A percentile compares a stretch with the other conserved stretches of the same genome.
phyloP scores from a whole-genome alignment of 768 basidiomycete species.

The Leucocoprinus birnbaumii region DNA sequence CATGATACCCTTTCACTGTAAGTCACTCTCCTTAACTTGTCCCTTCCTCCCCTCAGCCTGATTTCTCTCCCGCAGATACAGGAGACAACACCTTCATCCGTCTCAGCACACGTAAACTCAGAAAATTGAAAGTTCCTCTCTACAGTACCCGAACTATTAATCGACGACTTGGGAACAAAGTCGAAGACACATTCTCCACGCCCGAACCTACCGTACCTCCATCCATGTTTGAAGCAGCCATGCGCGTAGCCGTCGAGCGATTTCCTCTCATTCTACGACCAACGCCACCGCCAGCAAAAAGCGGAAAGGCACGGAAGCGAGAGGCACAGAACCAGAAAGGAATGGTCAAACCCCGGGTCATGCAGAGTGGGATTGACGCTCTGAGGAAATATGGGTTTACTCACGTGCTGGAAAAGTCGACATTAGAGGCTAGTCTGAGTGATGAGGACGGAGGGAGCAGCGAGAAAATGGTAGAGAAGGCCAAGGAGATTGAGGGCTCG shows the following conservation, averaged over 20 bases:
- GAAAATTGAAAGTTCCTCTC: not conserved
- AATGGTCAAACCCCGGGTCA: not conserved
- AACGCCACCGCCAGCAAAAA: too few species aligned
- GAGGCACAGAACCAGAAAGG: not conserved
- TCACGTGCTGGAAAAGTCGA: not conserved
- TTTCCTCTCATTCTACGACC: conserved; percentile 1
- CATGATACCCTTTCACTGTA: conserved; percentile 3
- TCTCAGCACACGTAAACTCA: not conserved
- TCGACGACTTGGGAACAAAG: not conserved
- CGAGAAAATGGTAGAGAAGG: too few species aligned
- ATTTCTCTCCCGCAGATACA: not conserved
- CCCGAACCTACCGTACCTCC: not conserved
- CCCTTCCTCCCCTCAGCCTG: not conserved
- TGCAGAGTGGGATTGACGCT: not conserved
- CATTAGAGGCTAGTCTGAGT: not conserved
- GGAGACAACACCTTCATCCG: conserved; percentile 4
- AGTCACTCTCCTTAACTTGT: not conserved
- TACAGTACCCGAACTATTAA: not conserved
- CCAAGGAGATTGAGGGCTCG: too few species aligned
- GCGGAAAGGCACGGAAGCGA: not conserved
- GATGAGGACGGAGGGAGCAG: not conserved
- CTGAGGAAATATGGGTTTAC: not conserved
- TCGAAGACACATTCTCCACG: not conserved
- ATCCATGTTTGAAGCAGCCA: not conserved
- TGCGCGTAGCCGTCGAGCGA: not conserved